Base-by-base conservation (phyloP, 768 basidiomycete species). In the Boletellus emodensis region DNA sequence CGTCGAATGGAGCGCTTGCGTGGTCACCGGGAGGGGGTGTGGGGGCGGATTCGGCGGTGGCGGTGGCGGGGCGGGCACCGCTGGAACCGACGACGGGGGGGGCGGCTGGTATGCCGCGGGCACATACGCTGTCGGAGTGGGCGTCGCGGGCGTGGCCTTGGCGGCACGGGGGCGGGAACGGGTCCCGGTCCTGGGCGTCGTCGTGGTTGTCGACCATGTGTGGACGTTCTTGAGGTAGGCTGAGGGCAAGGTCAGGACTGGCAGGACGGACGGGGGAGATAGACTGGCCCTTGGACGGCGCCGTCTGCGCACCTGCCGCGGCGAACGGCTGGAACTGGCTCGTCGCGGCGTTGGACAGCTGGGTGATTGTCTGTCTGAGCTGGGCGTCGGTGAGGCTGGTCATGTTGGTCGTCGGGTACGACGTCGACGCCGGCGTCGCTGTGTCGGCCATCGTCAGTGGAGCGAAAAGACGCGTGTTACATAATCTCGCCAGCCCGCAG, bases 1-100 rank as follows among this genome's bases (percentile, higher is more conserved):
- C 2, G 90, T 87, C 0, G 91, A 86, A 49, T 82, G 77, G 13
- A 83, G 71, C 0, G 87, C 94, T 64, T 97, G 95, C 0, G 78
- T 68, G 0, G 70, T 66, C 0, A 85, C 77, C 0, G 84, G 78
- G 28, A 92, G 71, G 34, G 80, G 80, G 4, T 78, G 76, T 4
- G 73, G 74, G 3, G 79, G 79, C 6, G 78, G 80, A 47, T 80
- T 81, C 5, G 73, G 76, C 3, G 70, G 65, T 3, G 52, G 67
- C 1, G 62, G 52, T 2, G 77, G 72, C 6, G 56, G 40, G 3
- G 49, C 56, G 4, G 67, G 57, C 13, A 43, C 56, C 22, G 36
- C 40, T 7, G 64, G 53, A 26, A 72, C 60, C n/a, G 71, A 63
- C 33, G 69, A 52, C 57, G 62, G 56, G 24, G 70, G 59, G 35